Percentiles rank a stretch among this genome's conserved stretches.
Evolutionary conservation across 768 basidiomycete genomes (phyloP).

Genomic region (Panus rudis): DNA sequence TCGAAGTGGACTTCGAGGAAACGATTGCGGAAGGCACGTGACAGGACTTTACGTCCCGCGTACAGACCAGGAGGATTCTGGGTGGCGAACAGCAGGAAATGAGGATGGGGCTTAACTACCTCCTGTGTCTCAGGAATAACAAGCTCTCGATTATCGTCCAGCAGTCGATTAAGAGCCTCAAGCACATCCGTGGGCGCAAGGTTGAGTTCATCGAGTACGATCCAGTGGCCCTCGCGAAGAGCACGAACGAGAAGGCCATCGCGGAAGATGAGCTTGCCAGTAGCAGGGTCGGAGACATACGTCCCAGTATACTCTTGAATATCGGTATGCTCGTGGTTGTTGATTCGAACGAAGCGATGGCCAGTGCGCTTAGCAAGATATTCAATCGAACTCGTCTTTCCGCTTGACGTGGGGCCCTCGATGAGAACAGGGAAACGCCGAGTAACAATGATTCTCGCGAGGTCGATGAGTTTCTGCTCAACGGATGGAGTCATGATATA

Average conservation of each 20-base stretch:
- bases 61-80: constrained; percentile 97
- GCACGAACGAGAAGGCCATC: constrained; percentile 94
- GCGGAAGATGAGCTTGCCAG: constrained; percentile 91
- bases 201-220: constrained; percentile 96
- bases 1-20: constrained; percentile 98
- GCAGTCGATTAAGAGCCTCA: constrained; percentile 90
- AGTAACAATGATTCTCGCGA: constrained; percentile 87
- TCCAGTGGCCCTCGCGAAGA: constrained; percentile 89
- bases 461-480: constrained; percentile 85
- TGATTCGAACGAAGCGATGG: constrained; percentile 94
- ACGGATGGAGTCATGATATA: constrained; percentile 97
- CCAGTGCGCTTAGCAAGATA: constrained; percentile 91
- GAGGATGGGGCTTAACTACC: constrained; percentile 85
- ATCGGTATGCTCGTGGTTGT: constrained; percentile 99
- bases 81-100: constrained; percentile 97
- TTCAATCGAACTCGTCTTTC: constrained; percentile 96
- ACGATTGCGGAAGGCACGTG: constrained; percentile 93
- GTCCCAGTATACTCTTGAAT: constrained; percentile 98
- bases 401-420: constrained; percentile 95
- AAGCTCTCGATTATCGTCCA: constrained; percentile 96
- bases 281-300: constrained; percentile 86
- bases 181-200: constrained; percentile 96
- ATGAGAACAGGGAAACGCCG: constrained; percentile 91
- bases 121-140: constrained; percentile 96
- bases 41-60: constrained; percentile 89